A percentile compares a stretch with the other conserved stretches of the same genome.
Evolutionary conservation across 331 rosid genomes (phyloP).

Genomic region (Acacia pycnantha): DNA sequence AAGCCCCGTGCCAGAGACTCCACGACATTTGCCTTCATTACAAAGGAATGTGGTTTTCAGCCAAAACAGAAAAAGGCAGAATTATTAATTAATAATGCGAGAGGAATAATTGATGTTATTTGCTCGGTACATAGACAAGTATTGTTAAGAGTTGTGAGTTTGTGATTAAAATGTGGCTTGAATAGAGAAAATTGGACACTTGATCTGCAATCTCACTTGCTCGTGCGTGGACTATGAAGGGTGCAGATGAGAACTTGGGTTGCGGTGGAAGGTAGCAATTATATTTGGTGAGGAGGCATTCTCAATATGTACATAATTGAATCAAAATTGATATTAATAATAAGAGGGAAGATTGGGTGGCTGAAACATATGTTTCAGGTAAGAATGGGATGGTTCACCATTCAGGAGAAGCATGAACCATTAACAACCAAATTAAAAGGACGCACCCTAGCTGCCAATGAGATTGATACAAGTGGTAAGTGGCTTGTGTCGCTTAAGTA

Average conservation of each 20-base stretch:
- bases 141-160: not conserved
- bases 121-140: no score
- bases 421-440: slow-evolving; percentile 18
- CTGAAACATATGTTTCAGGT: slow-evolving; percentile 36
- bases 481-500: no score
- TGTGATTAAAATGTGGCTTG: not conserved
- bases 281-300: not conserved
- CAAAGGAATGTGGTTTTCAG: not conserved
- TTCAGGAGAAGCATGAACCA: slow-evolving; percentile 10
- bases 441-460: no score
- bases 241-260: no score
- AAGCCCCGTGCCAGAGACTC: not conserved
- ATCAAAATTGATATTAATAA: not conserved
- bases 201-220: no score
- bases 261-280: not conserved
- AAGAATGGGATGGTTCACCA: slow-evolving; percentile 39
- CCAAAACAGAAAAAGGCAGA: not conserved
- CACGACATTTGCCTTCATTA: slow-evolving; percentile 22
- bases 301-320: not conserved
- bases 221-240: no score
- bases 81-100: not conserved
- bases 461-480: no score
- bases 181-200: not conserved
- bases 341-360: slow-evolving; percentile 28
- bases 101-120: not conserved